These are phyloP conservation scores for Plasmodiophora brassicae DNA, from an alignment of 208 protist genomes.

Conservation along the genomic window DNA sequence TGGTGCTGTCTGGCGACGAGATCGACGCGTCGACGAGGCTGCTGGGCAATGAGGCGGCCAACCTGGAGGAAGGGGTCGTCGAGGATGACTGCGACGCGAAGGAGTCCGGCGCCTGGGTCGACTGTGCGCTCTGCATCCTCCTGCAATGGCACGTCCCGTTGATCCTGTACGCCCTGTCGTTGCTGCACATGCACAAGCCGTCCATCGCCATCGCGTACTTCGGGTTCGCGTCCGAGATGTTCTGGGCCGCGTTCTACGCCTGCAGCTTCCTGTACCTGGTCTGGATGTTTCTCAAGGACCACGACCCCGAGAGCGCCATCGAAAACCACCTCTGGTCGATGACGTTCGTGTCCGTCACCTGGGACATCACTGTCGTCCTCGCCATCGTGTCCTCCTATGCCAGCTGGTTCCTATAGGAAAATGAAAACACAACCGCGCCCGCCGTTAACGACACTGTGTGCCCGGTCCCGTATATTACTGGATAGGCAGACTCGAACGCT, in stretches of 20 bases:
- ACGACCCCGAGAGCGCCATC: neutral
- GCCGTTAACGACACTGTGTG: too few relatives aligned
- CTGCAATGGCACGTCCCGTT: conserved; percentile 30
- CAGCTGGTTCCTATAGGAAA: too few relatives aligned
- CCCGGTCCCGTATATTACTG: too few relatives aligned
- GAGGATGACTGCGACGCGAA: neutral
- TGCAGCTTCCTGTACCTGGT: neutral
- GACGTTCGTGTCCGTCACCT: conserved; percentile 4
- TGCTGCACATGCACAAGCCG: neutral
- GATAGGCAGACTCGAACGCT: too few relatives aligned
- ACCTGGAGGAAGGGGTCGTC: neutral
- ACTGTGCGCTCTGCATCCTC: neutral
- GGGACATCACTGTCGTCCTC: neutral
- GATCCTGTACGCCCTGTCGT: neutral
- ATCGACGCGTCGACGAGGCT: too few relatives aligned
- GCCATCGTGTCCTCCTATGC: too few relatives aligned
- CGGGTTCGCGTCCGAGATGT: neutral
- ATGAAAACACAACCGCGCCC: too few relatives aligned
- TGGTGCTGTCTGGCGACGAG: too few relatives aligned
- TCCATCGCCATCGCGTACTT: neutral
- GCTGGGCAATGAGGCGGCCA: too few relatives aligned
- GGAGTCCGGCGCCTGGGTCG: neutral
- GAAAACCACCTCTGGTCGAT: neutral
- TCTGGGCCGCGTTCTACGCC: neutral
- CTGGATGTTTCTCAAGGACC: neutral